Conservation (phyloP, 768 basidiomycete species). For the Hemileccinum rubropunctum region DNA sequence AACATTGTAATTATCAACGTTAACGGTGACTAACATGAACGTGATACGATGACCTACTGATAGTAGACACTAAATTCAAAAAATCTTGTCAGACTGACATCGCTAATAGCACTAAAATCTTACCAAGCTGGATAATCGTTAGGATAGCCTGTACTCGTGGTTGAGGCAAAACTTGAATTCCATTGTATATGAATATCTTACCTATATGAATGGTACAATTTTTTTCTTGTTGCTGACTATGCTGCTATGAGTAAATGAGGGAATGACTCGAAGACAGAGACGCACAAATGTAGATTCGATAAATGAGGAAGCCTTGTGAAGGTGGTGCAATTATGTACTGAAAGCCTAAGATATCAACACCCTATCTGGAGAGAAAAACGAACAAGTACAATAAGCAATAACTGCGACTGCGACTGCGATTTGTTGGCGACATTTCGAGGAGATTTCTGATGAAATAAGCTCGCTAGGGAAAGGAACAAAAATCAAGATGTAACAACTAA, state of each 20-base stretch:
- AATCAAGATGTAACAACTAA: not conserved
- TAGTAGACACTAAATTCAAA: not conserved
- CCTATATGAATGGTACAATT: constrained; percentile 4
- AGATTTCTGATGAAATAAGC: not conserved
- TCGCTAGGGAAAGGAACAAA: not conserved
- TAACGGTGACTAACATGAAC: too few relatives aligned
- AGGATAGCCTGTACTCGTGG: not conserved
- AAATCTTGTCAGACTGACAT: not conserved
- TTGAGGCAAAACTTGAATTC: not conserved
- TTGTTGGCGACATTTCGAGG: too few relatives aligned
- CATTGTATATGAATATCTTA: constrained; percentile 12
- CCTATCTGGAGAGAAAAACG: not conserved
- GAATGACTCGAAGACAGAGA: not conserved
- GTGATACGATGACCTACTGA: not conserved
- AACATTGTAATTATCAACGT: not conserved
- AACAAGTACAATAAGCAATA: constrained; percentile 1
- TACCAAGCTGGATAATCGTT: not conserved
- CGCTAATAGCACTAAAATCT: not conserved
- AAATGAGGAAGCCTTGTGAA: constrained; percentile 8
- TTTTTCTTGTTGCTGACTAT: constrained; percentile 1
- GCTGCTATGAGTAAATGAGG: not conserved
- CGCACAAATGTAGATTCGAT: constrained; percentile 7
- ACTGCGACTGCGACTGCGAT: not conserved
- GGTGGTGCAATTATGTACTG: not conserved
- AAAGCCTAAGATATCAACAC: not conserved